Conservation (phyloP, 176 grass and related monocot genomes). For the Bonia amplexicaulis region DNA sequence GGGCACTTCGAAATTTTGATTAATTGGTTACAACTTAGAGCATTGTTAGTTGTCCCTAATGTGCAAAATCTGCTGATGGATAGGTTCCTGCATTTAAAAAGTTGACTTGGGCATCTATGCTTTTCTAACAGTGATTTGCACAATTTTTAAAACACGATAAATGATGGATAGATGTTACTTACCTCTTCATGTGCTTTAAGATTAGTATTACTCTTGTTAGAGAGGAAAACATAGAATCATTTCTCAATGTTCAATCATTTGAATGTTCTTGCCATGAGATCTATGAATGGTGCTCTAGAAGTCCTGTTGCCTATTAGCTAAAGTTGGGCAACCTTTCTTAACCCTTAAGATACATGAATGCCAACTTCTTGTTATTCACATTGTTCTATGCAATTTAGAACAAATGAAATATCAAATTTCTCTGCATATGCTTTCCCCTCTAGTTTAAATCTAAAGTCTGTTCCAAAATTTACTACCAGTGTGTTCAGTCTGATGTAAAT, state of each 20-base stretch:
- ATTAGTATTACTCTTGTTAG: too few relatives aligned
- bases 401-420: background rate
- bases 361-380: background rate
- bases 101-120: background rate
- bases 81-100: background rate
- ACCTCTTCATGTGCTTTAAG: too few relatives aligned
- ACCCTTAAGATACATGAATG: conserved; percentile 6
- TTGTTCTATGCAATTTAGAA: background rate
- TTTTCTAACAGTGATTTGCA: background rate
- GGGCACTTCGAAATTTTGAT: background rate
- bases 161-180: too few relatives aligned
- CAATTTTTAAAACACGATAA: too few relatives aligned
- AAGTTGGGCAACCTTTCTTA: background rate
- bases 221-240: too few relatives aligned
- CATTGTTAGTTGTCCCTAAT: conserved; percentile 3
- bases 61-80: background rate
- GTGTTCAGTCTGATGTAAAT: conserved; percentile 28
- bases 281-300: background rate
- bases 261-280: background rate
- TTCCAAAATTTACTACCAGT: background rate
- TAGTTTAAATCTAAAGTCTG: background rate
- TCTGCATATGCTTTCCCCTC: background rate
- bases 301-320: background rate
- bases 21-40: background rate
- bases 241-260: background rate